Base-by-base conservation (phyloP, 2,329 filamentous ascomycete species). In the Aspergillus neotritici region DNA sequence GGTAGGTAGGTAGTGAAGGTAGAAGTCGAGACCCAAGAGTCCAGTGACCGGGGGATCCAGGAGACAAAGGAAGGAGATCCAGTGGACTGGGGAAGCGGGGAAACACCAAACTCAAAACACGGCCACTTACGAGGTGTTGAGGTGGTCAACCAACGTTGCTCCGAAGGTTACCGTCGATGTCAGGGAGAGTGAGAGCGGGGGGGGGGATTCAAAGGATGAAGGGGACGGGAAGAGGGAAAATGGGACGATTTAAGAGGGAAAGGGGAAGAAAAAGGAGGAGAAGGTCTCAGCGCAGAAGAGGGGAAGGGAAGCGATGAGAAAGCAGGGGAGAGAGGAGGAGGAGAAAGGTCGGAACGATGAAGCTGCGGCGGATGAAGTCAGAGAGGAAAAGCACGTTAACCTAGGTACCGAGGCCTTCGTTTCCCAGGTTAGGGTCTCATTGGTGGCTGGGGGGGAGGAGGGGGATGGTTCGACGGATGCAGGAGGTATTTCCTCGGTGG, bases 291-390 rank as follows among this genome's bases (percentile, higher is more conserved):
- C 17, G 42, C 46, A 38, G 44, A 37, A 46, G 45, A 46, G 37
- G 34, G 35, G 37, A 31, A 41, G 35, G 17, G 15, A 49, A 46
- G 42, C 21, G 38, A 32, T 16, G 37, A 38, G 35, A 15, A 33
- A 36, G 31, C 36, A 37, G 37, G 31, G 25, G 30, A 42, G 29
- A 41, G 17, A 42, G 30, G n/a, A 29, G 34, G 44, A 34, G 14
- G 36, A 16, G 44, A 15, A 38, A 28, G 12, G 39, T 47, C 41
- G 34, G 31, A 37, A 29, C 37, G 32, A 33, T 41, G 37, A 42
- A 48, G 41, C 35, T 40, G 16, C 31, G 37, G 4, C 21, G 34
- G 36, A 50, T 52, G 50, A 47, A 46, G 46, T 54, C 39, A 47
- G 17, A 17, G 7, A 25, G 21, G 21, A 8, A 8, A 25, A 8